Evolutionary conservation across 768 basidiomycete genomes (phyloP).

Genomic region (Trametes coccinea): DNA sequence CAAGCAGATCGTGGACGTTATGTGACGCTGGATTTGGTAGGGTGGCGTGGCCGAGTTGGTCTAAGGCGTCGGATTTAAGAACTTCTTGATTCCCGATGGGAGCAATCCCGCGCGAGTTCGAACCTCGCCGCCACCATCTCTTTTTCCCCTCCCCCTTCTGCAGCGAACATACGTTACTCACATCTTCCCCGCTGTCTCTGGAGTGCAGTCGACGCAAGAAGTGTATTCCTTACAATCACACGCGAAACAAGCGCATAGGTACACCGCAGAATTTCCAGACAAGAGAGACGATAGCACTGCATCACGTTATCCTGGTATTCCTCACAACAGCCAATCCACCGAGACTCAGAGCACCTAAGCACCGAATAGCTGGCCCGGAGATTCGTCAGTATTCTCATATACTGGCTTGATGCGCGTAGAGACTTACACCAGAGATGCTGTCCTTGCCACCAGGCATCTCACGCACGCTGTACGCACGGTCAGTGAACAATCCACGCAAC

Average conservation of each 20-base stretch:
- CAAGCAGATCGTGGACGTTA: too few species aligned
- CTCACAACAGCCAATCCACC: neutral
- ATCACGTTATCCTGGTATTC: neutral
- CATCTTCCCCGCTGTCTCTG: too few species aligned
- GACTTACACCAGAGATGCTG: slow-evolving; percentile 47
- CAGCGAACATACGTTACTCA: neutral
- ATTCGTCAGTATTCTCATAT: neutral
- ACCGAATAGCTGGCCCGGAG: neutral
- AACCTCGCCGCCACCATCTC: slow-evolving; percentile 82
- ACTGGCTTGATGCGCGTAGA: neutral
- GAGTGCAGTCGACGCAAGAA: too few species aligned
- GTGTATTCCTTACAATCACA: neutral
- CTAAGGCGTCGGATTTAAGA: slow-evolving; percentile 92
- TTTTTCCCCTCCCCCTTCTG: neutral
- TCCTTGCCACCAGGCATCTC: slow-evolving; percentile 70
- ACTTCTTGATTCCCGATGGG: slow-evolving; percentile 74
- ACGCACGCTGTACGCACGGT: slow-evolving; percentile 49
- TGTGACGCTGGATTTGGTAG: neutral
- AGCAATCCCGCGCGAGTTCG: slow-evolving; percentile 86
- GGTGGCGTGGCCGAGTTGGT: slow-evolving; percentile 85
- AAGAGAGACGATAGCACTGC: too few species aligned
- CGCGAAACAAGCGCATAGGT: neutral
- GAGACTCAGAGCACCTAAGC: neutral
- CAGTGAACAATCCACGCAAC: neutral
- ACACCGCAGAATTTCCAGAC: neutral